These are phyloP conservation scores for Termitomyces sp. DNA, from an alignment of 768 basidiomycete genomes.

Conservation along the genomic window DNA sequence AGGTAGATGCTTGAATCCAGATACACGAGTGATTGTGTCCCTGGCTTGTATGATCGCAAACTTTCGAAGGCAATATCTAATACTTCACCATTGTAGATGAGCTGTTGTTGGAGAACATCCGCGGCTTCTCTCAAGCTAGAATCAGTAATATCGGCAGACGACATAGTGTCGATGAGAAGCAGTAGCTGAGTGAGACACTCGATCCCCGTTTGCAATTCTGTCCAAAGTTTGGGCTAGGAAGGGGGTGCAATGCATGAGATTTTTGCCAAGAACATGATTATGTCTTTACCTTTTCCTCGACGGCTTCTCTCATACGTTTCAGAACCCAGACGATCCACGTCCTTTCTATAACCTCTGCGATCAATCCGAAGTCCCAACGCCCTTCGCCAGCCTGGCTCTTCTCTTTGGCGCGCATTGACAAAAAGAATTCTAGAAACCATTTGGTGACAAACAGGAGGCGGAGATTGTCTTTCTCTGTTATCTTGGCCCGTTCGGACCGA, in stretches of 20 bases:
- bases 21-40: constrained; percentile 75
- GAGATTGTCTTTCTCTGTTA: constrained; percentile 93
- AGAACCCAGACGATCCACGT: constrained; percentile 90
- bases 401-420: constrained; percentile 46
- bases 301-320: constrained; percentile 80
- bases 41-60: constrained; percentile 74
- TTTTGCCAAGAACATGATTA: constrained; percentile 1
- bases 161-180: constrained; percentile 84
- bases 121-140: constrained; percentile 65
- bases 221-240: constrained; percentile 86
- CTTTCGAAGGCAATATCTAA: constrained; percentile 85
- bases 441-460: constrained; percentile 83
- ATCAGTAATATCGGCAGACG: constrained; percentile 45
- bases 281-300: constrained; percentile 79
- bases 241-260: neutral
- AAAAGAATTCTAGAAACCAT: constrained; percentile 93
- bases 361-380: constrained; percentile 65
- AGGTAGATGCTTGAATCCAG: constrained; percentile 85
- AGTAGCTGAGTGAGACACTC: constrained; percentile 93
- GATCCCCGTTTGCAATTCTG: constrained; percentile 89
- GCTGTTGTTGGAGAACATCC: constrained; percentile 77
- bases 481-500: constrained; percentile 84
- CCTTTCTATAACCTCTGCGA: constrained; percentile 84
- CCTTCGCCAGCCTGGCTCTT: constrained; percentile 23
- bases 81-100: constrained; percentile 94